Percentiles rank a stretch among this genome's conserved stretches.
phyloP scores from a whole-genome alignment of 2,329 filamentous ascomycete species.

The Botrytis tulipae region DNA sequence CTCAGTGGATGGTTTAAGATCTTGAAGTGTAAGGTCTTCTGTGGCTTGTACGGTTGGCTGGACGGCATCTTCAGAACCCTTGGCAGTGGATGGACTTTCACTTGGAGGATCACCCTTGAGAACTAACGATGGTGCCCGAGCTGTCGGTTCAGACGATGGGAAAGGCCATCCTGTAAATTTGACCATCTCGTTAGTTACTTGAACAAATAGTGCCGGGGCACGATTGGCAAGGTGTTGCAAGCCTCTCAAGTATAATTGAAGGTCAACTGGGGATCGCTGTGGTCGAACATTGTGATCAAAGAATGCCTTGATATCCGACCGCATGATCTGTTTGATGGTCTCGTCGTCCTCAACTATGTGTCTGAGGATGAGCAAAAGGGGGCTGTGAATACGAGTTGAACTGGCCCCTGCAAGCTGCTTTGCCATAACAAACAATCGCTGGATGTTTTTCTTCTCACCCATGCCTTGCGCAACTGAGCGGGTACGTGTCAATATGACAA shows the following conservation, averaged over 20 bases:
- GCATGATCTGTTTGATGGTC: constrained; percentile 87
- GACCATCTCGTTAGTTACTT: constrained; percentile 81
- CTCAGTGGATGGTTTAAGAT: constrained; percentile 62
- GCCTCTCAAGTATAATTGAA: constrained; percentile 69
- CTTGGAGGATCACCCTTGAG: constrained; percentile 31
- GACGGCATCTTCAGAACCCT: constrained; percentile 34
- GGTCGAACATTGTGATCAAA: constrained; percentile 58
- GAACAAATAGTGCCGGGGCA: constrained; percentile 80
- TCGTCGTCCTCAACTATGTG: constrained; percentile 95
- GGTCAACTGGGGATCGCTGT: constrained; percentile 61
- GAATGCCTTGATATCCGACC: constrained; percentile 77
- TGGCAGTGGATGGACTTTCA: constrained; percentile 21
- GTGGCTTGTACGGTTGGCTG: constrained; percentile 39
- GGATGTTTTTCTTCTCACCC: constrained; percentile 84
- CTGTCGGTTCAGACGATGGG: constrained; percentile 38
- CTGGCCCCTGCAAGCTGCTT: constrained; percentile 83
- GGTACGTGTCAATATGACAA: constrained; percentile 83
- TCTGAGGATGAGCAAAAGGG: constrained; percentile 73
- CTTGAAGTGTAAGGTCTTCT: constrained; percentile 41
- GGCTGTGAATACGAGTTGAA: constrained; percentile 68
- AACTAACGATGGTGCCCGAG: constrained; percentile 46
- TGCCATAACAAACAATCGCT: constrained; percentile 89
- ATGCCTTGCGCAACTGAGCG: constrained; percentile 72
- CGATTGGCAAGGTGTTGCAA: constrained; percentile 79
- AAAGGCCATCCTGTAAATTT: constrained; percentile 63